Evolutionary conservation across 208 protist species (phyloP), one percentile per base, ranked within the genome.

Genomic region (Trypanosoma rangeli): DNA sequence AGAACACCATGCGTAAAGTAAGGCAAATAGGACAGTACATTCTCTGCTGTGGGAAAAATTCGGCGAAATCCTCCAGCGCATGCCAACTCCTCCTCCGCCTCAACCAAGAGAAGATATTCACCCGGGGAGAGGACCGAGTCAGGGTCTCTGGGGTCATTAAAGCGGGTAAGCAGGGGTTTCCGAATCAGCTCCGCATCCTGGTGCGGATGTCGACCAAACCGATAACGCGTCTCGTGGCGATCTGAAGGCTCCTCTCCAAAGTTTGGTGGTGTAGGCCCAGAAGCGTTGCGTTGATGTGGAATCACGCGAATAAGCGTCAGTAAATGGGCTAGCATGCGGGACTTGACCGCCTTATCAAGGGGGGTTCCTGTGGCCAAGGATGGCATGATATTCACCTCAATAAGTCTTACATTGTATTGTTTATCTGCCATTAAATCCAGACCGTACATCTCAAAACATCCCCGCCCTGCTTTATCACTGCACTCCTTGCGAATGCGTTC

Each of bases 301-400:
- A 93, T 80, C 44, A 81, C 68, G 22, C 93, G 86, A 22, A 95
- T 85, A 20, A 97, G 76, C 18, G 90, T 95, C 31, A 95, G 76
- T 72, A 97, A 39, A 71, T 95, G 90, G 13, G 90, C 82, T 48
- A 97, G 77, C 83, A 97, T 90, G 44, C 90, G 87, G 7, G 79
- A 83, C 74, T 95, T 97, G 9, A 97, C 88, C 12, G 87, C 89
- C 78, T 94, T 94, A 67, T 97, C 93, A 33, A 95, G 78, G 7
- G 80, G 74, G 59, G 82, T 89, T 59, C 84, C 89, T 28, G 92
- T 97, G 1, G 89, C 89, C 31, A 94, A 80, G 10, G 87, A 95
- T 13, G 93, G 90, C 93, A 97, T 96, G 52, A 97, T 97, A 70
- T 97, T 97, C 42, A 90, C 89, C 79, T 96, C 93, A 61, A 97